Percentiles rank a stretch among this genome's conserved stretches.
These are phyloP conservation scores for Arabidopsis suecica DNA, from an alignment of 345 rosid species.

Conservation along the genomic window DNA sequence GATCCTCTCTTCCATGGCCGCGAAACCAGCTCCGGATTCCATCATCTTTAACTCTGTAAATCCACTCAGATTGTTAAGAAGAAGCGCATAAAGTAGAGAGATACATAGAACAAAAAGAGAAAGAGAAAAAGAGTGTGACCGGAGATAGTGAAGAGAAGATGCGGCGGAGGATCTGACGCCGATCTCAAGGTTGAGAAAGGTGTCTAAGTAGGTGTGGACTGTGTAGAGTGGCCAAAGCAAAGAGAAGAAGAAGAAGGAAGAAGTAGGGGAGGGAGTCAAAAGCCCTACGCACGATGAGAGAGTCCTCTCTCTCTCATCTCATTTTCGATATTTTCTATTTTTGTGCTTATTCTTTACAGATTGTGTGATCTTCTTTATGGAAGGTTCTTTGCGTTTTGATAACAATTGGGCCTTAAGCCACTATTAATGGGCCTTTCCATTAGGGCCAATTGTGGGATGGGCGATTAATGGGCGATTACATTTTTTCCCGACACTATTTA, in stretches of 20 bases:
- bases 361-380: background rate
- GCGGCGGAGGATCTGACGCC: slow-evolving; percentile 43
- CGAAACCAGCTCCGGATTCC: slow-evolving; percentile 37
- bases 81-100: background rate
- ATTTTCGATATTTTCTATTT: slow-evolving; percentile 28
- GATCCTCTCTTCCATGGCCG: slow-evolving; percentile 87
- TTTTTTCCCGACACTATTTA: no score
- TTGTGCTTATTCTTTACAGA: background rate
- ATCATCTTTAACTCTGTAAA: slow-evolving; percentile 31
- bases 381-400: background rate
- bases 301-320: slow-evolving; percentile 32
- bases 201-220: slow-evolving; percentile 40
- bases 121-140: background rate
- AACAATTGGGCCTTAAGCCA: background rate
- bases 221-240: slow-evolving; percentile 38
- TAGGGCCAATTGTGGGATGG: no score
- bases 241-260: slow-evolving; percentile 19
- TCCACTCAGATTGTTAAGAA: background rate
- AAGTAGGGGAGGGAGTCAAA: slow-evolving; percentile 38
- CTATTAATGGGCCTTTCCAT: background rate
- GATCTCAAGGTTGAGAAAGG: slow-evolving; percentile 28
- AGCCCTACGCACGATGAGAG: slow-evolving; percentile 43
- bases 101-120: slow-evolving; percentile 24
- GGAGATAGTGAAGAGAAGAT: slow-evolving; percentile 26
- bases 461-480: no score